Evolutionary conservation across 257 asterid genomes (phyloP).

Genomic region (Penstemon davidsonii): DNA sequence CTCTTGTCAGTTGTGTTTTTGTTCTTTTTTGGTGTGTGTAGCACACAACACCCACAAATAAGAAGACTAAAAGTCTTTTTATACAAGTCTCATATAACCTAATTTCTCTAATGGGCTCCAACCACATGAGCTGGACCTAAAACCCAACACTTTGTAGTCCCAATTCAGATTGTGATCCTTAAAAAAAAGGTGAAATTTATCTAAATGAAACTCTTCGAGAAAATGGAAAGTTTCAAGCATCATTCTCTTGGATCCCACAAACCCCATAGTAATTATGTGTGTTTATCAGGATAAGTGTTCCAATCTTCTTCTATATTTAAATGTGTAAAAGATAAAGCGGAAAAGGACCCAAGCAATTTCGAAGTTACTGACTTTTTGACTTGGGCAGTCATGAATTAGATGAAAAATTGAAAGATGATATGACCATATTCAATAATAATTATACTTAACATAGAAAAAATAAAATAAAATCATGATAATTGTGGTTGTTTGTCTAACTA

Average conservation of each 20-base stretch:
- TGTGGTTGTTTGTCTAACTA: constrained; percentile 26
- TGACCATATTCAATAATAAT: constrained; percentile 20
- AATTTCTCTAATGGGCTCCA: too few relatives aligned
- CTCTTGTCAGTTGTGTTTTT: too few relatives aligned
- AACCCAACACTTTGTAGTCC: too few relatives aligned
- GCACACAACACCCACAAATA: too few relatives aligned
- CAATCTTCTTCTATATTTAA: neutral
- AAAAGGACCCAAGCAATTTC: neutral
- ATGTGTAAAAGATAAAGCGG: neutral
- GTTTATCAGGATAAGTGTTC: neutral
- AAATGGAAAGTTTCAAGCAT: neutral
- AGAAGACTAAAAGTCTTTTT: too few relatives aligned
- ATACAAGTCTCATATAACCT: too few relatives aligned
- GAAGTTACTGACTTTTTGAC: constrained; percentile 26
- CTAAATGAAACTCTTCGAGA: too few relatives aligned
- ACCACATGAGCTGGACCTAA: too few relatives aligned
- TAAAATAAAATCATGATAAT: too few relatives aligned
- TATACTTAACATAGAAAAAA: constrained; percentile 15
- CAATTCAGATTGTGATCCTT: too few relatives aligned
- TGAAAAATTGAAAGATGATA: constrained; percentile 30
- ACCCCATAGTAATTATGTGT: neutral
- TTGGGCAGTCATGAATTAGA: constrained; percentile 26
- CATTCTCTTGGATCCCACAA: neutral
- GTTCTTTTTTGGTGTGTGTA: too few relatives aligned
- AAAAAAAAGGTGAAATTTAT: too few relatives aligned